Percentiles rank a stretch among this genome's conserved stretches.
Evolutionary conservation across 495 filamentous ascomycete genomes (phyloP).

Genomic region (Talaromyces proteolyticus): DNA sequence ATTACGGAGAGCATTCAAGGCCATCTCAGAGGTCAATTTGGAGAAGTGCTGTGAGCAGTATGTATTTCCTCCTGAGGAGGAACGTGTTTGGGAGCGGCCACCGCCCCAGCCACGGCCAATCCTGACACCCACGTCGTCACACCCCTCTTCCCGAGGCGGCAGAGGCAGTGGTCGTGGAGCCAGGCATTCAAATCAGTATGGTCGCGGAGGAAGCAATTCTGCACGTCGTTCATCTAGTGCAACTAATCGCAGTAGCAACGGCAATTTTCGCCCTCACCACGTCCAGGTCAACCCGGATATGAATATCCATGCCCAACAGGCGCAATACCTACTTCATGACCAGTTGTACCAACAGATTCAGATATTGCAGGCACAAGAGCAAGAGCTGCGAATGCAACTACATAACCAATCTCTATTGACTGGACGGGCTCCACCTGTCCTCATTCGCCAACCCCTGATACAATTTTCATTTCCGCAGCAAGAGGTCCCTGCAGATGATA

Average conservation of each 20-base stretch:
- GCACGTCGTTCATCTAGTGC: constrained; percentile 52
- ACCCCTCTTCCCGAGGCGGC: constrained; percentile 36
- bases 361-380: constrained; percentile 59
- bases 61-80: constrained; percentile 78
- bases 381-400: constrained; percentile 54
- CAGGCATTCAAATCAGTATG: constrained; percentile 41
- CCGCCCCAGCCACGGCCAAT: constrained; percentile 54
- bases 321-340: constrained; percentile 49
- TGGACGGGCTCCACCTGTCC: constrained; percentile 39
- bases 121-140: constrained; percentile 46
- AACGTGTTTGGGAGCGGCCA: constrained; percentile 70
- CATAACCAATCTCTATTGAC: constrained; percentile 53
- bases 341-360: constrained; percentile 60
- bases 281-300: constrained; percentile 14
- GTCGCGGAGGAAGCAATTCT: constrained; percentile 33
- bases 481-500: constrained; percentile 31
- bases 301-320: constrained; percentile 42
- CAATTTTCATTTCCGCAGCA: constrained; percentile 38
- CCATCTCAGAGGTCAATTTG: constrained; percentile 68
- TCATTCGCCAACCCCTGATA: constrained; percentile 42
- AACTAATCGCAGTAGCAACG: constrained; percentile 27
- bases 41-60: constrained; percentile 78
- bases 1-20: constrained; percentile 78
- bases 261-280: constrained; percentile 6
- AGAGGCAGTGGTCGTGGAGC: constrained; percentile 54